These are phyloP conservation scores for Hymenoscyphus albidus DNA, from an alignment of 2,329 filamentous ascomycete genomes.

Conservation along the genomic window DNA sequence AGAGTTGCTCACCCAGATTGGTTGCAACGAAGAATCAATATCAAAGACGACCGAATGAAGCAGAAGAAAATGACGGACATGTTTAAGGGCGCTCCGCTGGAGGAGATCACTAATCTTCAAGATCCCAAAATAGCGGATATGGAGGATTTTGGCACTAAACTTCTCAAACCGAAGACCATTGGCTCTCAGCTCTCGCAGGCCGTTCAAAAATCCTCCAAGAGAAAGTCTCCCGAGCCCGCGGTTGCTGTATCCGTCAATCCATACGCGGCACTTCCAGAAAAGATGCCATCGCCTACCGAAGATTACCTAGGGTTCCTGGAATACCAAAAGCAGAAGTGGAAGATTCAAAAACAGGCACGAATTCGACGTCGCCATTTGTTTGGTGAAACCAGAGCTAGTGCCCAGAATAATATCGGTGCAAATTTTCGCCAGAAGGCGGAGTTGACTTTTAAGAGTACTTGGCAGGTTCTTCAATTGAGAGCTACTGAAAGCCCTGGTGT, in stretches of 20 bases:
- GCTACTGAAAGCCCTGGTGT: constrained; percentile 81
- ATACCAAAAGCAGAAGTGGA: constrained; percentile 99
- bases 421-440: constrained; percentile 91
- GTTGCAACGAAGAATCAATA: constrained; percentile 88
- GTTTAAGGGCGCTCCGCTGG: constrained; percentile 69
- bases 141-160: constrained; percentile 73
- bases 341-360: constrained; percentile 88
- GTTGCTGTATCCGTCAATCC: constrained; percentile 65
- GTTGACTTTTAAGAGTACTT: constrained; percentile 82
- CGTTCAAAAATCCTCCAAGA: constrained; percentile 54
- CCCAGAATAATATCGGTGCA: constrained; percentile 61
- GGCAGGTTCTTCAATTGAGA: constrained; percentile 88
- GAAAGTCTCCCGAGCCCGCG: constrained; percentile 67
- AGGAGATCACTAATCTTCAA: constrained; percentile 66
- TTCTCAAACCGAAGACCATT: constrained; percentile 62
- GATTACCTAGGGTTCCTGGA: constrained; percentile 85
- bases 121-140: constrained; percentile 60
- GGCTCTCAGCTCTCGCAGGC: constrained; percentile 45
- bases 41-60: constrained; percentile 96
- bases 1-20: constrained; percentile 93
- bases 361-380: constrained; percentile 85
- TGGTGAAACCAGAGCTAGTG: constrained; percentile 71
- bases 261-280: constrained; percentile 74
- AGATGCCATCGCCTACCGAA: constrained; percentile 79
- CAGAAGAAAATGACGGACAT: constrained; percentile 98